Base-by-base conservation (phyloP, 2,329 filamentous ascomycete species). In the Atkinsonella hypoxylon region DNA sequence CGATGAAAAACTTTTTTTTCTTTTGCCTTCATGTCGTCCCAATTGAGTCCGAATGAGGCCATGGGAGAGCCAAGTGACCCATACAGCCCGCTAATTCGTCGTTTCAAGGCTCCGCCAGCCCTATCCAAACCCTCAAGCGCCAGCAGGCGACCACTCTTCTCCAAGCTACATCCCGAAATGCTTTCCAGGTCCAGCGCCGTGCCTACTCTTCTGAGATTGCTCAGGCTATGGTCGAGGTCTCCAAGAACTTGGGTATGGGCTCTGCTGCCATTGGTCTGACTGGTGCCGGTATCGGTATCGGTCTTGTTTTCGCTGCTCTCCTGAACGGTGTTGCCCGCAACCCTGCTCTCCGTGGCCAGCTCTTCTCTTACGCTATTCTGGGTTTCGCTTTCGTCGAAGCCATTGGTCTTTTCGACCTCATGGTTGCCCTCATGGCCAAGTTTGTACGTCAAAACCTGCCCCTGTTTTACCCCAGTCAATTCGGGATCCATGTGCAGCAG, bases 341-440 rank as follows among this genome's bases (percentile, higher is more conserved):
- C 87, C 88, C 88, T 68, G 86, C 85, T 69, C 87, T 94, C 77
- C 85, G 87, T 78, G 88, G 87, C 72, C 89, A 94, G 82, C 87
- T 95, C 69, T 95, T 93, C 86, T 87, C 86, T 63, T 91, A 93
- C 77, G 87, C 87, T 81, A 91, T 93, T 86, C 78, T 93, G 70
- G 87, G 88, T 78, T 93, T 93, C 78, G 88, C 87, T 70, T 93
- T 93, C 84, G 87, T 90, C 74, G 88, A 93, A 74, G 87, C 88
- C 76, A 89, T 87, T 65, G 85, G 85, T 85, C 82, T 88, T 69
- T 88, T 88, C 83, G 84, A 88, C 68, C 83, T 88, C 68, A 89
- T 89, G 85, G 81, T 89, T 88, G 85, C 85, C 77, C 87, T 89
- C 78, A 89, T 89, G 85, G 86, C 85, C 84, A 89, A 89, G 80